These are phyloP conservation scores for slime mould (Dictyostelium discoideum) DNA, from an alignment of 78 protist species.

Conservation along the genomic window dicty_2.7 NC_007090.3:1335501-1336000, in stretches of 20 bases:
- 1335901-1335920: conserved; percentile 42
- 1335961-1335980: conserved; percentile 71
- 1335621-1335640: neutral
- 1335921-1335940: conserved; percentile 63
- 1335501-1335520: too few species aligned
- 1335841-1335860: conserved; percentile 27
- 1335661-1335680: neutral
- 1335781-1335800: neutral
- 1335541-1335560: too few species aligned
- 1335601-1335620: neutral
- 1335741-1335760: too few species aligned
- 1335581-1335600: neutral
- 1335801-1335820: neutral
- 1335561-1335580: neutral
- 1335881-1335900: conserved; percentile 55
- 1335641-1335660: neutral
- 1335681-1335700: too few species aligned
- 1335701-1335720: neutral
- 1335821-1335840: neutral
- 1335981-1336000: conserved; percentile 88
- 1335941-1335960: conserved; percentile 81
- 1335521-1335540: too few species aligned
- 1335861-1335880: conserved; percentile 33
- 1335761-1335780: neutral
- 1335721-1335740: neutral